These are phyloP conservation scores for Ophiostoma novo-ulmi DNA, from an alignment of 2,329 filamentous ascomycete genomes.

Conservation along the genomic window DNA sequence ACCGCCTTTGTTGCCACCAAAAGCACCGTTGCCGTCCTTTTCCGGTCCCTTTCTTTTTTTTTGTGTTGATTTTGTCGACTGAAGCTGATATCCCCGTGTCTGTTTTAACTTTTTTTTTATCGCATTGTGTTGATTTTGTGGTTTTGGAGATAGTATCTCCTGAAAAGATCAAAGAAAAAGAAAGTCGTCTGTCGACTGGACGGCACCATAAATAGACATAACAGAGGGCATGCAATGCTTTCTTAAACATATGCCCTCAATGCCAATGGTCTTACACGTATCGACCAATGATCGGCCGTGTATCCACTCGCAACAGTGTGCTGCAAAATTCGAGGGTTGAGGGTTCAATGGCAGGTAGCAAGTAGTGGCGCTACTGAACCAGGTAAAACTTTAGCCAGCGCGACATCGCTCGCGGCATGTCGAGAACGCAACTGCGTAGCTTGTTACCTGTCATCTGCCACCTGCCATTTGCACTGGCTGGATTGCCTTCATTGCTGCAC, in stretches of 20 bases:
- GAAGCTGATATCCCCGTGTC: neutral
- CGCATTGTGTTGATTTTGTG: neutral
- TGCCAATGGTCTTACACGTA: neutral
- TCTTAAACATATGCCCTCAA: neutral
- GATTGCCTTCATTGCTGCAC: neutral
- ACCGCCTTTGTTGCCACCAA: neutral
- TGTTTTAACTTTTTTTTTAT: neutral
- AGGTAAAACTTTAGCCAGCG: neutral
- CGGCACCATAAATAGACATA: neutral
- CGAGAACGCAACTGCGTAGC: neutral
- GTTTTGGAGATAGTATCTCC: neutral
- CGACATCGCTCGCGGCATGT: neutral
- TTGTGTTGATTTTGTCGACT: neutral
- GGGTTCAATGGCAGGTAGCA: neutral
- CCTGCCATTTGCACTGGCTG: neutral
- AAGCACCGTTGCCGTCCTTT: neutral
- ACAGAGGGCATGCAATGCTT: neutral
- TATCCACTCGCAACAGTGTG: neutral
- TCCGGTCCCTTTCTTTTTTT: neutral
- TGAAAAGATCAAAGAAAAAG: neutral
- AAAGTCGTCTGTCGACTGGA: constrained; percentile 2
- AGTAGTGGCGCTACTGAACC: neutral
- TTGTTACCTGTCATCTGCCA: neutral
- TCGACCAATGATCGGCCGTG: neutral
- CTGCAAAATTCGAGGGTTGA: neutral